Base-by-base conservation (phyloP, 2,329 filamentous ascomycete genomes). In the Pseudovirgaria hyperparasitica region DNA sequence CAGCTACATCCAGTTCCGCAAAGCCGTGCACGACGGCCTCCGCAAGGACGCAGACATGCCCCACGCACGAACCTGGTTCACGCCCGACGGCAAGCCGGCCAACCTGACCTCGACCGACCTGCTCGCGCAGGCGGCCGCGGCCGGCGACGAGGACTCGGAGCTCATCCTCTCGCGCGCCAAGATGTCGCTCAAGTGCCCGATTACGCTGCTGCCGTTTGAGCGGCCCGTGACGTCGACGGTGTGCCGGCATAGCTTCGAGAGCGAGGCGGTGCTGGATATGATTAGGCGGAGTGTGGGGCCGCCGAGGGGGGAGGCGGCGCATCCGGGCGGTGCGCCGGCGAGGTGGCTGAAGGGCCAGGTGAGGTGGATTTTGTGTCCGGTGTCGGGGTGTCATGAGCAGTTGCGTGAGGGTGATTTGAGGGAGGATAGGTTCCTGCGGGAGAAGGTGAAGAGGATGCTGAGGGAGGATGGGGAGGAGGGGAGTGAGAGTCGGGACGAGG, bases 191-290 rank as follows among this genome's bases (percentile, higher is more conserved):
- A 75, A 70, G 40, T 86, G 80, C 42, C 77, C 78, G 0, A 49
- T 86, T 12, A 78, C 77, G 0, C 57, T 84, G 37, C 59, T 60
- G 27, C 58, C 67, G 23, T 74, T 82, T 57, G 56, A 60, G 22
- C 65, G 82, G 27, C 80, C 80, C 0, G 72, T 70, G 42, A 79
- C 69, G 29, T 80, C 70, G 40, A 56, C 46, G 9, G 68, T 70
- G 37, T 86, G 80, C 57, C 72, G 69, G 29, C 80, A 86, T 48
- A 74, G 68, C 0, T 86, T 82, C 45, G 76, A 86, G 44, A 76
- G 70, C 48, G 43, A 48, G 2, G 70, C 71, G 1, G 75, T 86
- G 20, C 31, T 69, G 14, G 65, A 71, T 22, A 75, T 60, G 46
- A 62, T 62, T 19, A 29, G 47, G 4, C 27, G 30, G 5, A 49